Evolutionary conservation across 768 basidiomycete genomes (phyloP), one percentile per base, ranked within the genome.

Genomic region (Tephrocybe sp.): DNA sequence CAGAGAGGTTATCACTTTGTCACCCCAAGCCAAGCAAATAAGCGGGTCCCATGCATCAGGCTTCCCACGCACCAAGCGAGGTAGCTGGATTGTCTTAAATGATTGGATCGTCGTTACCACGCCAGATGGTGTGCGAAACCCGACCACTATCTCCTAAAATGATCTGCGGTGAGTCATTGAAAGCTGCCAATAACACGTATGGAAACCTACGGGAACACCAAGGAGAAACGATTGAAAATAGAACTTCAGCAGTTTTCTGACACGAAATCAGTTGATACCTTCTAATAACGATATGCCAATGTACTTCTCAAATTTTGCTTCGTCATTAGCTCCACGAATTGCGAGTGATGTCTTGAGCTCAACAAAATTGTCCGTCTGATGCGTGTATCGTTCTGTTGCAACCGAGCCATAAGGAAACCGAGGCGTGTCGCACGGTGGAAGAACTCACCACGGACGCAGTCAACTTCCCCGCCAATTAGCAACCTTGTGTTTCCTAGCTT

Each of bases 141-240:
- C 93, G 23, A 95, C 91, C 9, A 93, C 67, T 45, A 95, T 85
- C 66, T 90, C 87, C 90, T 91, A 26, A 23, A 30, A 4, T 9
- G 15, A 36, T 4, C 4, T 9, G 7, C 34, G 26, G 21, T 18
- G 15, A 36, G 21, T 33, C n/a, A 34, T 30, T 2, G 24, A 32
- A 14, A 58, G 37, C 23, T 23, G n/a, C 6, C 32, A 18, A 3
- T 17, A 32, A 33, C 26, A 21, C 46, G n/a, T 33, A 33, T 34
- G 36, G 48, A 54, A 50, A 66, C 85, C 59, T 65, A 88, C 88
- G 18, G 92, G 93, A n/a, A 95, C 91, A 43, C 93, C 93, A 48
- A 95, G 80, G 23, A 95, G 78, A 67, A 92, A 94, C 1, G 91
- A 93, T 62, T 95, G 93, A 54, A 93, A 83, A 73, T 93, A 94